phyloP scores from a whole-genome alignment of 2,329 filamentous ascomycete species.

The Westerdykella aurantiaca region DNA sequence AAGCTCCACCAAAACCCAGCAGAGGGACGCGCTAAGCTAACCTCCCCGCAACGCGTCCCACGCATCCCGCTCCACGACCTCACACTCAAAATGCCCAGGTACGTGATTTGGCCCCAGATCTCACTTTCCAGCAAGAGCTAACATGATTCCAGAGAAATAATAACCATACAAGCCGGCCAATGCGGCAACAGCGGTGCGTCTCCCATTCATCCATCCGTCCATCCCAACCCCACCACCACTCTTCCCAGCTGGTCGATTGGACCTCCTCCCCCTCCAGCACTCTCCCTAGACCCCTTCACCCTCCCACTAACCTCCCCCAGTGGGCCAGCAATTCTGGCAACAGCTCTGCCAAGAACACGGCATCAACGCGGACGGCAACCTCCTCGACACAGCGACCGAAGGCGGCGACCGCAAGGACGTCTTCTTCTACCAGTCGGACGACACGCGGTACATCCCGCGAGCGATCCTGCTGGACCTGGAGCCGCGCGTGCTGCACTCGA shows the following conservation, averaged over 20 bases:
- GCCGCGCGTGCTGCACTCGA: slow-evolving; percentile 83
- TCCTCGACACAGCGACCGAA: slow-evolving; percentile 96
- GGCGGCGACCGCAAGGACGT: slow-evolving; percentile 98
- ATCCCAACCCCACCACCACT: not conserved
- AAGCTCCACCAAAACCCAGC: slow-evolving; percentile 5
- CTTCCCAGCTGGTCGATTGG: not conserved
- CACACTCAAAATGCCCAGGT: slow-evolving; percentile 35
- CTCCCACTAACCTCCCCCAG: slow-evolving; percentile 43
- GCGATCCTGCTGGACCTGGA: slow-evolving; percentile 94
- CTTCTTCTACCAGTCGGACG: slow-evolving; percentile 98
- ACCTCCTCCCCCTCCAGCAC: not conserved
- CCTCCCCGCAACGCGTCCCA: slow-evolving; percentile 30
- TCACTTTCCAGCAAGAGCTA: slow-evolving; percentile 2
- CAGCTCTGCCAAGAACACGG: slow-evolving; percentile 97
- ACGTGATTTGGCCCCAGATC: slow-evolving; percentile 4
- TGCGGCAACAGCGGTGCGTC: slow-evolving; percentile 97
- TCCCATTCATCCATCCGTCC: slow-evolving; percentile 7
- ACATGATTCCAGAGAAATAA: slow-evolving; percentile 71
- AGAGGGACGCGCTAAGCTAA: slow-evolving; percentile 16
- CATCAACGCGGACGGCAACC: slow-evolving; percentile 93
- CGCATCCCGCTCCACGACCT: slow-evolving; percentile 17
- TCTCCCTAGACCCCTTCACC: not conserved
- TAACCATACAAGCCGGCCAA: slow-evolving; percentile 97
- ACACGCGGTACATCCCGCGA: slow-evolving; percentile 94
- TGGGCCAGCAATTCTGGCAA: slow-evolving; percentile 98